Percentiles rank a stretch among this genome's conserved stretches.
Evolutionary conservation across 1,284 basidiomycete species (phyloP).

Genomic region (Ganoderma resinaceum): DNA sequence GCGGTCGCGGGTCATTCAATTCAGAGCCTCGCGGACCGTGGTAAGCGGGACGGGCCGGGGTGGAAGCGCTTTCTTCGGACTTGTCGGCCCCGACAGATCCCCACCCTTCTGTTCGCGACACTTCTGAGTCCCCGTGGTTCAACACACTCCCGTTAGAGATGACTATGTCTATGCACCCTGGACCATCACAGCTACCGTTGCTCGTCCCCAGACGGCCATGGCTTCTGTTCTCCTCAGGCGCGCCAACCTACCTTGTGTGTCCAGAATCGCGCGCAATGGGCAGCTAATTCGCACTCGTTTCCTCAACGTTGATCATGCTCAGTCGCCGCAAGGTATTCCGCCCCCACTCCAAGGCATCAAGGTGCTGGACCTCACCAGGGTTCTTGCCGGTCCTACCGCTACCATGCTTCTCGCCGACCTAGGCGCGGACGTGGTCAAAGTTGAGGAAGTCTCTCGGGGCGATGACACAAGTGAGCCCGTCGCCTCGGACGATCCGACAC

Average conservation of each 20-base stretch:
- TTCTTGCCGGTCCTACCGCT: conserved; percentile 88
- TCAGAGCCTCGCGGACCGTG: too few species aligned
- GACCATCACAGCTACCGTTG: not conserved
- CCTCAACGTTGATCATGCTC: conserved; percentile 22
- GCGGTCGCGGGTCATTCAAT: too few species aligned
- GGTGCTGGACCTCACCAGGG: conserved; percentile 87
- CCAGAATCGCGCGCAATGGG: not conserved
- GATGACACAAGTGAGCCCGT: conserved; percentile 85
- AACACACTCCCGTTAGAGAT: not conserved
- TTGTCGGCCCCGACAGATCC: not conserved
- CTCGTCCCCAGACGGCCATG: conserved; percentile 10
- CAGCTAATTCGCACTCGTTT: not conserved
- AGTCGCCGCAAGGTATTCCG: conserved; percentile 57
- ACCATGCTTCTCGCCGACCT: conserved; percentile 92
- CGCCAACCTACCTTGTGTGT: not conserved
- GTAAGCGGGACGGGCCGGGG: not conserved
- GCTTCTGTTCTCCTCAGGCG: conserved; percentile 10
- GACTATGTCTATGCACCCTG: not conserved
- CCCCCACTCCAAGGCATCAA: conserved; percentile 83
- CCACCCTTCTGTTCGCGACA: not conserved
- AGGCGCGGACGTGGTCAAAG: conserved; percentile 92
- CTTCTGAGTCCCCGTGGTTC: not conserved
- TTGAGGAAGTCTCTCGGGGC: conserved; percentile 82
- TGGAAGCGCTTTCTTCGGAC: not conserved
- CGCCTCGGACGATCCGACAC: conserved; percentile 22